phyloP scores from a whole-genome alignment of 208 protist species.

The Leishmania arabica region DNA sequence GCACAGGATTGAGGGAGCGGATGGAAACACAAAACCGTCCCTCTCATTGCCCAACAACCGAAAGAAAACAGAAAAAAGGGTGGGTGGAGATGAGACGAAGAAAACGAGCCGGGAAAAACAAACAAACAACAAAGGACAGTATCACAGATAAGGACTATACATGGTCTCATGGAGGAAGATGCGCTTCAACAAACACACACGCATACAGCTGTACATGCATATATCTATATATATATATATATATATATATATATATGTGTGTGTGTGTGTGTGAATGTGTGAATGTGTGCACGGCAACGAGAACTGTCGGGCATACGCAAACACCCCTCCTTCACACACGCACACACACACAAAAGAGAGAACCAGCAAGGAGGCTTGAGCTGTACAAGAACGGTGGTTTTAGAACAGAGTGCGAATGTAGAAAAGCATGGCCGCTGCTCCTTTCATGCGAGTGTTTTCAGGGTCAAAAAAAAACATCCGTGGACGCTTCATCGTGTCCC shows the following conservation, averaged over 20 bases:
- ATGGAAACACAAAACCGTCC: background rate
- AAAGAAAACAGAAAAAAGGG: background rate
- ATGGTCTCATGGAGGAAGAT: background rate
- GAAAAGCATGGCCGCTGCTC: background rate
- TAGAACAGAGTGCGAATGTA: background rate
- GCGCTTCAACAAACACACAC: background rate
- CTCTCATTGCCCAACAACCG: background rate
- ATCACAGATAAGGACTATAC: background rate
- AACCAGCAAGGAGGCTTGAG: background rate
- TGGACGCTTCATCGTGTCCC: too few species aligned
- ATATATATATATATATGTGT: background rate
- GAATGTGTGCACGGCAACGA: background rate
- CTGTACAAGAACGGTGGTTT: too few species aligned
- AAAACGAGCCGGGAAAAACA: background rate
- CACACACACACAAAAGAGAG: background rate
- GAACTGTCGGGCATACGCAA: background rate
- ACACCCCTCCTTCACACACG: background rate
- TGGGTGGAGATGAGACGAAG: background rate
- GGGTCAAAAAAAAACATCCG: background rate
- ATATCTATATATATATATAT: background rate
- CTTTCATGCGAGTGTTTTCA: background rate
- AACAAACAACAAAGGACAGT: background rate
- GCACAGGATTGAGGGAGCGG: background rate
- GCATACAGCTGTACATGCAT: background rate
- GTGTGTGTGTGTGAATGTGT: background rate